Conservation (phyloP, 305 asterid species). For the Fraxinus baroniana region DNA sequence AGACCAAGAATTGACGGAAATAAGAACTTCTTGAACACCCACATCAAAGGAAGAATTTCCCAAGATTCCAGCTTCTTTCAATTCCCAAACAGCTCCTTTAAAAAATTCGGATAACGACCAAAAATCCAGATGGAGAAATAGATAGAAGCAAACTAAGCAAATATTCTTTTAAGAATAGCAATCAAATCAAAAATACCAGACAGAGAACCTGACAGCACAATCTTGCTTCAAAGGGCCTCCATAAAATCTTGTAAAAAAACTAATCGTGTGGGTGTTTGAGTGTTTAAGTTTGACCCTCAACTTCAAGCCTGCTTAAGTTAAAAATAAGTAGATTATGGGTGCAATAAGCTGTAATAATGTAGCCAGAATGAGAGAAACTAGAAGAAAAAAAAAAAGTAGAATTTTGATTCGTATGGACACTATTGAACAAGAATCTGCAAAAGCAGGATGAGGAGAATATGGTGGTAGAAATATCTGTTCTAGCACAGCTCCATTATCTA, state of each 20-base stretch:
- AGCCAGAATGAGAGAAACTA: neutral
- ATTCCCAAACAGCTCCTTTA: constrained; percentile 33
- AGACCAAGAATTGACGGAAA: constrained; percentile 42
- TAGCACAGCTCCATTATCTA: constrained; percentile 75
- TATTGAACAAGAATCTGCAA: constrained; percentile 64
- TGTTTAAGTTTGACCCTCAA: constrained; percentile 45
- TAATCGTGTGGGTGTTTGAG: constrained; percentile 36
- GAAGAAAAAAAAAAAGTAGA: constrained; percentile 7
- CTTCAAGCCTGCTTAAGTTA: constrained; percentile 35
- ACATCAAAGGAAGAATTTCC: constrained; percentile 42
- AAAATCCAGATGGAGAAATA: constrained; percentile 39
- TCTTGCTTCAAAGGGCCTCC: constrained; percentile 21
- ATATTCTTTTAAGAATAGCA: constrained; percentile 38
- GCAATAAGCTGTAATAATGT: constrained; percentile 38
- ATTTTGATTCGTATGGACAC: constrained; percentile 52
- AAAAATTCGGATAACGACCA: constrained; percentile 47
- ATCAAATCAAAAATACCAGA: constrained; percentile 34
- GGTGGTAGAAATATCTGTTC: constrained; percentile 79
- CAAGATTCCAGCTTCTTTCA: constrained; percentile 54
- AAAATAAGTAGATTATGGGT: constrained; percentile 41
- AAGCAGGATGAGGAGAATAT: constrained; percentile 78
- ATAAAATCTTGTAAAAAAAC: constrained; percentile 29
- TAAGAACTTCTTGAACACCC: constrained; percentile 41
- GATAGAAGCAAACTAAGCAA: constrained; percentile 41
- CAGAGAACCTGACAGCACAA: constrained; percentile 33